A percentile compares a stretch with the other conserved stretches of the same genome.
phyloP scores from a whole-genome alignment of 2,329 filamentous ascomycete species.

The Diaporthe citriasiana region DNA sequence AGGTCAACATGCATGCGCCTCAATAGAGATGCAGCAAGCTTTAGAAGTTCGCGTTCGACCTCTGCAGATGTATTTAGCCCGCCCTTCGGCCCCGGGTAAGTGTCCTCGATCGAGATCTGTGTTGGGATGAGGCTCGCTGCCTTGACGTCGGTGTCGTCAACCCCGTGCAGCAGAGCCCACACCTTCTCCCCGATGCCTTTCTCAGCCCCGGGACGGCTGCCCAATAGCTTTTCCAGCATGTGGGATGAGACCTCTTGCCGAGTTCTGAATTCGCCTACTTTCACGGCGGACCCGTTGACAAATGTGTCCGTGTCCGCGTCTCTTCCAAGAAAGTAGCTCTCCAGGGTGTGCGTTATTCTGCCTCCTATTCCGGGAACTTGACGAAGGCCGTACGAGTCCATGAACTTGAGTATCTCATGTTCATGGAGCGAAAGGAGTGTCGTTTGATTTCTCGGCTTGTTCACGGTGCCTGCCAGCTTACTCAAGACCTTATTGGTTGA shows the following conservation, averaged over 20 bases:
- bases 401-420: slow-evolving; percentile 72
- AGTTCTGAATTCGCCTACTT: slow-evolving; percentile 74
- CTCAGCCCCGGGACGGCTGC: slow-evolving; percentile 74
- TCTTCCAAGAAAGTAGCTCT: slow-evolving; percentile 65
- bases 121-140: slow-evolving; percentile 79
- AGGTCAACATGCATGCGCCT: slow-evolving; percentile 85
- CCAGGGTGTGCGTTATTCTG: slow-evolving; percentile 73
- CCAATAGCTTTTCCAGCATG: slow-evolving; percentile 77
- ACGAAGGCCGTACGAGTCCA: slow-evolving; percentile 82
- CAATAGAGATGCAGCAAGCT: slow-evolving; percentile 78
- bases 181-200: slow-evolving; percentile 79
- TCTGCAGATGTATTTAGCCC: slow-evolving; percentile 75
- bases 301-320: slow-evolving; percentile 53
- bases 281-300: slow-evolving; percentile 63
- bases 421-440: slow-evolving; percentile 79
- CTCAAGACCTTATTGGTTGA: slow-evolving; percentile 88
- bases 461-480: slow-evolving; percentile 85
- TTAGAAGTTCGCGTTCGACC: slow-evolving; percentile 77
- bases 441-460: slow-evolving; percentile 92
- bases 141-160: slow-evolving; percentile 82
- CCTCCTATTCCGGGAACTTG: slow-evolving; percentile 89
- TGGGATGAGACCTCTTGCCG: slow-evolving; percentile 74
- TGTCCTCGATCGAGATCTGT: slow-evolving; percentile 96
- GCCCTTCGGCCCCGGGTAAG: slow-evolving; percentile 72
- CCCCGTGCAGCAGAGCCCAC: slow-evolving; percentile 85